Base-by-base conservation (phyloP, 2,329 filamentous ascomycete species). In the Talaromyces piceae region DNA sequence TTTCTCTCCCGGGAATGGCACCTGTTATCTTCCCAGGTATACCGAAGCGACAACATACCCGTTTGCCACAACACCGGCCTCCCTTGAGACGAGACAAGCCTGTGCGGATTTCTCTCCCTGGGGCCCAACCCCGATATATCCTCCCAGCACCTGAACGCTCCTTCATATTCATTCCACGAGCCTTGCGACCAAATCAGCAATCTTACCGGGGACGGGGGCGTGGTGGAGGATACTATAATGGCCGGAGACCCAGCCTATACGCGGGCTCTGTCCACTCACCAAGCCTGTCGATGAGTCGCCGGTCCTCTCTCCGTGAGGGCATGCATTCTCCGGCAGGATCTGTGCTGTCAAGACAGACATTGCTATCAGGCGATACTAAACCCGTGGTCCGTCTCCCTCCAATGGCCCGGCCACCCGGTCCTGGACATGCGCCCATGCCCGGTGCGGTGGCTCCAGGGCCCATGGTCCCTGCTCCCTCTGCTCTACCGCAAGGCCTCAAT, bases 121-220 rank as follows among this genome's bases (percentile, higher is more conserved):
- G 86, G 25, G 80, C 87, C 56, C 76, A 82, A 11, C 87, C 89
- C 30, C 83, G 87, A 56, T 96, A 96, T 68, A 91, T 96, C 54
- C 95, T 93, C 70, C 93, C 93, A 5, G 87, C 90, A 2, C 77
- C 81, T 44, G 91, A 96, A 61, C 79, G 93, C 57, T 97, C 93
- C 0, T 98, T 98, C 68, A 95, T 96, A 61, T 98, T 98, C 71
- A 98, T 98, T 54, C 93, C 93, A 11, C 81, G 93, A 58, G 91
- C 91, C 9, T 80, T 96, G 73, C 83, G 93, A 59, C 93, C 93
- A 12, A 96, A 95, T 66, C 90, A 95, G 67, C 88, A 95, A 73
- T 81, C 83, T 26, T 81, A 84, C 58, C 77, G 81, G 50, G 79
- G 79, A 48, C 79, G 87, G 50, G 87, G 86, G 54, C 86, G 88